Evolutionary conservation across 2,329 filamentous ascomycete species (phyloP), one percentile per base, ranked within the genome.

Genomic region (Mycosphaerella arachidis): DNA sequence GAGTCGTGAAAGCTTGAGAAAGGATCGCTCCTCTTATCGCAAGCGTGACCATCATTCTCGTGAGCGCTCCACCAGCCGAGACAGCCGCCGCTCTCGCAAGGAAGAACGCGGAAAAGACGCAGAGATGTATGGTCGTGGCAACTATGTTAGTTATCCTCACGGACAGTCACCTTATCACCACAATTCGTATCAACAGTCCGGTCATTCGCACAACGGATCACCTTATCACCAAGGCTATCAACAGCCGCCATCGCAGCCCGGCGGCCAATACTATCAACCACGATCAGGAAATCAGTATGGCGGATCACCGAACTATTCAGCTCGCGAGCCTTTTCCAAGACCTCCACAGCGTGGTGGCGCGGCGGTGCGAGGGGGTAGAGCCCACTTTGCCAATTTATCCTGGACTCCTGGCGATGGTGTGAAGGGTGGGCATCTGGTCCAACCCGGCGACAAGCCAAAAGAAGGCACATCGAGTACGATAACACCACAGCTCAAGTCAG

Each of bases 331-430:
- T n/a, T 67, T 63, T 33, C 55, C 65, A 13, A 56, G 63, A 24
- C 59, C 68, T 33, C 58, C 67, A 9, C 64, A 66, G 48, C 68
- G 71, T 13, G 80, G 81, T 59, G 80, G 81, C 7, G 81, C 85
- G 12, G 67, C 67, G 4, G 60, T 53, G n/a, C 59, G 70, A 56
- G 24, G 50, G 10, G 50, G 50, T 30, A 35, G 83, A 64, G 80
- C 79, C 63, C 78, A 86, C 75, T 83, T 88, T 78, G 81, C 86
- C 75, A 85, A 89, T 75, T 73, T 86, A 1, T 89, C 91, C 50
- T 92, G 90, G 88, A 88, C 84, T 57, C 81, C 85, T 48, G 79
- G 79, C 35, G 79, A 79, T 53, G 78, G 81, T 18, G 79, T 80
- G 57, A 79, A 81, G 67, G 83, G 82, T 71, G 78, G 82, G 59